A percentile compares a stretch with the other conserved stretches of the same genome.
These are phyloP conservation scores for Physcomitrium patens DNA, from an alignment of 225 moss, liverwort and hornwort genomes.

Conservation along the genomic window DNA sequence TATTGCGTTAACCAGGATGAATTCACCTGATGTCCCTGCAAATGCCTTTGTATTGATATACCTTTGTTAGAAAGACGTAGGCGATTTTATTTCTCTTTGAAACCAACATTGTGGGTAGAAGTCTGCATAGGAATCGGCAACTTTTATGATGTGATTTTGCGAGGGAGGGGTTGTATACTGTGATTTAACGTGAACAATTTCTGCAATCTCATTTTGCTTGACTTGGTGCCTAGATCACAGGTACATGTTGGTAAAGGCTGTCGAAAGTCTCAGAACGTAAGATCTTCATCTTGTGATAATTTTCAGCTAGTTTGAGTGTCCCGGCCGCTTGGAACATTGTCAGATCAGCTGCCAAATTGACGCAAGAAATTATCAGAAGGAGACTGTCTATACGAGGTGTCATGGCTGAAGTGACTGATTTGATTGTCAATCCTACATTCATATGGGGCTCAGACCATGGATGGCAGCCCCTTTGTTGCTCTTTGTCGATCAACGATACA, in stretches of 20 bases:
- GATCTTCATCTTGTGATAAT: conserved; percentile 15
- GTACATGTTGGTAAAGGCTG: background rate
- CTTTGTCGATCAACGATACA: conserved; percentile 49
- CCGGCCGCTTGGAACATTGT: conserved; percentile 8
- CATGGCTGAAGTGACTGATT: conserved; percentile 36
- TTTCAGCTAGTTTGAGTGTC: conserved; percentile 26
- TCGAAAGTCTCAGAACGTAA: background rate
- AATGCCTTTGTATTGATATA: background rate
- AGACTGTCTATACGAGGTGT: background rate
- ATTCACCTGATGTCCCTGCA: background rate
- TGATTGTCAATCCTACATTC: conserved; percentile 51
- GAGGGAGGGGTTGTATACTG: background rate
- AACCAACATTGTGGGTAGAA: background rate
- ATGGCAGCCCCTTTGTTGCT: conserved; percentile 64
- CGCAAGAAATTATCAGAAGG: background rate
- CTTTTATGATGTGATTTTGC: background rate
- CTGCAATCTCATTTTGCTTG: background rate
- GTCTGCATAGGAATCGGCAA: background rate
- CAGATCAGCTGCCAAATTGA: background rate
- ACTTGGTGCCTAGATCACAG: conserved; percentile 12
- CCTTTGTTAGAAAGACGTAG: background rate
- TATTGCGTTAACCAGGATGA: background rate
- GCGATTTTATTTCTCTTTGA: background rate
- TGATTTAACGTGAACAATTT: background rate
- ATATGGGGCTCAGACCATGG: conserved; percentile 56